Evolutionary conservation across 2,329 filamentous ascomycete species (phyloP), one percentile per base, ranked within the genome.

Genomic region (Epichloe elymi): DNA sequence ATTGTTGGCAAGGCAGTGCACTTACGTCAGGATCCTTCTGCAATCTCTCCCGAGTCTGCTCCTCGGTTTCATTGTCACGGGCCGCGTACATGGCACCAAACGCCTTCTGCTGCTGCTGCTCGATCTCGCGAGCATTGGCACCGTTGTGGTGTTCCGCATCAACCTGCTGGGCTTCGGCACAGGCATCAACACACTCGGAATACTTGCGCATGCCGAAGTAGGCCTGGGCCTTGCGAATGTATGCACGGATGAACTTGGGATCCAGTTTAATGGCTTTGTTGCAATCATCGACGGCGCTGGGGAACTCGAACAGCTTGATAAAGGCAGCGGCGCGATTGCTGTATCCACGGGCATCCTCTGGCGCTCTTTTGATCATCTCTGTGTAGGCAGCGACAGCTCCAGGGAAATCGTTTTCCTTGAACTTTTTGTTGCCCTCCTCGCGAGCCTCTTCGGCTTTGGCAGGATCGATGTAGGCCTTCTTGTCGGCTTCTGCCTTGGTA

Each of bases 121-220:
- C 88, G 61, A 98, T 95, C 73, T 98, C 93, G 40, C 88, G 81
- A 0, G 85, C 76, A 65, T 96, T 93, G 65, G 88, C 88, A 54
- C 85, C 83, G 51, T 70, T 73, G 69, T 81, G 73, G 63, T 76
- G 67, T 59, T 82, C 80, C 53, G 76, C 76, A 67, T 98, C 93
- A 54, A 94, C 79, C 59, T 82, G 76, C 8, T 77, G 74, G 1
- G 94, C 93, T 65, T 89, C 87, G 39, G 80, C 80, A 72, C 90
- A 95, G 7, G 85, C 86, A 64, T 98, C 93, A 53, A 97, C 75
- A 64, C 87, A 94, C 68, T 90, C 91, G 68, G 85, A 95, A 76
- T 95, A 97, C 70, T 98, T 91, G 68, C 93, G 88, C 93, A 98
- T 98, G 61, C 89, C 89, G 59, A 93, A 89, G 68, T 91, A 88